phyloP scores from a whole-genome alignment of 139 green algal species.

The Chlorella sp. region DNA sequence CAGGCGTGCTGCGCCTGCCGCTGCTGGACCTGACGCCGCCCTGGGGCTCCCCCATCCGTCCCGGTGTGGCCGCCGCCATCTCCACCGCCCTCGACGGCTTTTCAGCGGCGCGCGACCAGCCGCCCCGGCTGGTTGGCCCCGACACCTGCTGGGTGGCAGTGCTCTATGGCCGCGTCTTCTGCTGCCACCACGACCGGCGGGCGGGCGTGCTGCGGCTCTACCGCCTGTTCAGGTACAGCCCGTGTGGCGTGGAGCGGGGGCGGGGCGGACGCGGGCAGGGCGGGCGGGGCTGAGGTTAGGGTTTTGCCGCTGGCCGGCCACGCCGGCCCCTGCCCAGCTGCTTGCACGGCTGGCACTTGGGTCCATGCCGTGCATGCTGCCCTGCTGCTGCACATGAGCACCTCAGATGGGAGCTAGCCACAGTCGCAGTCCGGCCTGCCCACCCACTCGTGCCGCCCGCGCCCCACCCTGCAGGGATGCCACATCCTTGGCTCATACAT shows the following conservation, averaged over 20 bases:
- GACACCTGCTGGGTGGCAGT: conserved; percentile 34
- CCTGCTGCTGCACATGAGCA: neutral
- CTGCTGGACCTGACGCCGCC: conserved; percentile 40
- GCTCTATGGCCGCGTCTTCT: conserved; percentile 31
- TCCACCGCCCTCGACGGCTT: conserved; percentile 14
- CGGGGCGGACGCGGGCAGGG: neutral
- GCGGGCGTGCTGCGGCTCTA: conserved; percentile 27
- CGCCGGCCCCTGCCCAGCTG: neutral
- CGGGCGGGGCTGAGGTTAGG: neutral
- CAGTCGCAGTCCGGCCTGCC: no score
- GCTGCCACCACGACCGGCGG: conserved; percentile 12
- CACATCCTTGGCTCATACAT: conserved; percentile 3
- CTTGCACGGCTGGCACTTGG: neutral
- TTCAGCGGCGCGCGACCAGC: neutral
- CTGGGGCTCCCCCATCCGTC: conserved; percentile 28
- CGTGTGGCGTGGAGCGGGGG: neutral
- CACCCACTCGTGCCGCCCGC: neutral
- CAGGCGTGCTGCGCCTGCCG: conserved; percentile 10
- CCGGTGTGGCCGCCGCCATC: conserved; percentile 6
- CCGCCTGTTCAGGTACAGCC: conserved; percentile 36
- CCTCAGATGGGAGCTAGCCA: neutral
- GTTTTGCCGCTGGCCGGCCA: neutral
- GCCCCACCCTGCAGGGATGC: conserved; percentile 6
- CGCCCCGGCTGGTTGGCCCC: neutral
- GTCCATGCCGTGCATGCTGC: neutral